These are phyloP conservation scores for Chiua virens DNA, from an alignment of 768 basidiomycete genomes.

Conservation along the genomic window DNA sequence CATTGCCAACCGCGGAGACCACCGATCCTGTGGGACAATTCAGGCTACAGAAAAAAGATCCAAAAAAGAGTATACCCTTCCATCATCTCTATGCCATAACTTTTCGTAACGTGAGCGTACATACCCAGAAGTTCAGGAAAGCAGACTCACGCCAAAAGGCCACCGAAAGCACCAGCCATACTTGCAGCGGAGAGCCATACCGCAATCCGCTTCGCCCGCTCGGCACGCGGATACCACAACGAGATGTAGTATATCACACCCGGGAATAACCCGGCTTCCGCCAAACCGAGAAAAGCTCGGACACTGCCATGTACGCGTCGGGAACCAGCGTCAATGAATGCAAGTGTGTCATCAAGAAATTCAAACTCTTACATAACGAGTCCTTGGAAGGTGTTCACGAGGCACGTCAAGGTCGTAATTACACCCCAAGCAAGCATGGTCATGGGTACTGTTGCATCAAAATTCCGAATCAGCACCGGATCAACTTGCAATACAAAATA, in stretches of 20 bases:
- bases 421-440: constrained; percentile 33
- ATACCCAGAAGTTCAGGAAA: not conserved
- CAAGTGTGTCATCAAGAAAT: too few species aligned
- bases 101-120: not conserved
- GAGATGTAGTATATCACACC: too few species aligned
- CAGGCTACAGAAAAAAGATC: too few species aligned
- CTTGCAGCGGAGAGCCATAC: too few species aligned
- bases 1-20: constrained; percentile 34
- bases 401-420: constrained; percentile 30
- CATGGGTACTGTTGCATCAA: constrained; percentile 31
- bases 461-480: constrained; percentile 1
- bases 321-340: too few species aligned
- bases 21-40: constrained; percentile 4
- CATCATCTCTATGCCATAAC: too few species aligned
- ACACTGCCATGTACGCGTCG: too few species aligned
- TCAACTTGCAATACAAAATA: not conserved
- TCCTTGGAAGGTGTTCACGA: constrained; percentile 25
- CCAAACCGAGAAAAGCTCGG: constrained; percentile 40
- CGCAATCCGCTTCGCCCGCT: constrained; percentile 11
- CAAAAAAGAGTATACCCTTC: too few species aligned
- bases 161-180: constrained; percentile 33
- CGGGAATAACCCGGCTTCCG: constrained; percentile 41
- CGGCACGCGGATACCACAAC: too few species aligned
- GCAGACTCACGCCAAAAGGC: constrained; percentile 39
- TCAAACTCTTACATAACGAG: constrained; percentile 24